A percentile compares a stretch with the other conserved stretches of the same genome.
These are phyloP conservation scores for Triadica sebifera DNA, from an alignment of 345 rosid species.

Conservation along the genomic window DNA sequence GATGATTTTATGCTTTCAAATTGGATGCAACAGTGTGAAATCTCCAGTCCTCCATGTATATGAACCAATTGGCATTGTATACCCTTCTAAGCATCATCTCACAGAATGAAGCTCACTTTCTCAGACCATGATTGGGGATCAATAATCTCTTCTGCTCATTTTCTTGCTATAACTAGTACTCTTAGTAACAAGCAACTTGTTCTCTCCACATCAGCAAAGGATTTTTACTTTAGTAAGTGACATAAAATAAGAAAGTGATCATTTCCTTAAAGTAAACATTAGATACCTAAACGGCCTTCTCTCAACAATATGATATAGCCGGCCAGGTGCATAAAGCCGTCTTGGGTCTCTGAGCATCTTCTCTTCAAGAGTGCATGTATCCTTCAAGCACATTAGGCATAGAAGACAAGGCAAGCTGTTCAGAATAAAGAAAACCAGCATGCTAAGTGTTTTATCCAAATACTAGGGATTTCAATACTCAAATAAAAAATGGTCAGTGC, in stretches of 20 bases:
- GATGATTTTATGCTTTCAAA: no score
- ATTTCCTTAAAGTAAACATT: background rate
- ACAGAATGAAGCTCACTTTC: background rate
- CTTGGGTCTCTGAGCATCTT: conserved; percentile 78
- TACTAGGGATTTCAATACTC: background rate
- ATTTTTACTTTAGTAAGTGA: background rate
- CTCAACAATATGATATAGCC: conserved; percentile 86
- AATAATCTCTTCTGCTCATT: background rate
- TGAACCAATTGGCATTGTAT: no score
- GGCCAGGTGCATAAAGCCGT: conserved; percentile 90
- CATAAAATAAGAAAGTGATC: background rate
- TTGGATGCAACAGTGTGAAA: no score
- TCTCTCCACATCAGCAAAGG: background rate
- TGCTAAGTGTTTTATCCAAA: conserved; percentile 2
- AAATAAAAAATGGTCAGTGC: background rate
- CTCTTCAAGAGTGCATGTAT: conserved; percentile 84
- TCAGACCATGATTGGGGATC: background rate
- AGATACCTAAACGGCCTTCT: conserved; percentile 76
- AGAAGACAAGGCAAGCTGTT: conserved; percentile 90
- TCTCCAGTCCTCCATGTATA: no score
- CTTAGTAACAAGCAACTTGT: background rate
- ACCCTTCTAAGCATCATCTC: background rate
- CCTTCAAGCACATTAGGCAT: conserved; percentile 85
- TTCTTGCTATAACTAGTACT: background rate
- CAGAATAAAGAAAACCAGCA: conserved; percentile 22